Evolutionary conservation across 2,329 filamentous ascomycete species (phyloP), one percentile per base, ranked within the genome.

Genomic region (Fusarium sterilihyphosum): DNA sequence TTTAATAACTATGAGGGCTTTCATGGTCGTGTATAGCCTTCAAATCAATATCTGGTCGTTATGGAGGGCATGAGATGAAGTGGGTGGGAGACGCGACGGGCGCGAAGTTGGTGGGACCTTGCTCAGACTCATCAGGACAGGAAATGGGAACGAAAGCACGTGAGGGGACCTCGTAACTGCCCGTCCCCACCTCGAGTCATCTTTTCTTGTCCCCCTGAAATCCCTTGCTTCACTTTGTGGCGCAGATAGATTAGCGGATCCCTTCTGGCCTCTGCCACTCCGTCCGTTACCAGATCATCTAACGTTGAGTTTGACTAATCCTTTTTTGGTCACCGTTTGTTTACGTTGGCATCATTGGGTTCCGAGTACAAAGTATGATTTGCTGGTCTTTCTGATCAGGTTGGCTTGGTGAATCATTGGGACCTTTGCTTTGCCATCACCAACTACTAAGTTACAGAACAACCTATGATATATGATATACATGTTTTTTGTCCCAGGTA

Each of bases 81-180:
- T 83, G 78, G 79, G 77, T 75, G 82, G 82, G 80, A 83, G 82
- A 85, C 84, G 84, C 84, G 84, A 83, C 82, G 79, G 81, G 80
- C 82, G 82, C 82, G 82, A 80, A 81, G 70, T 79, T 81, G 78
- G 81, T 78, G 80, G 80, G 77, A 76, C 79, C 72, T 70, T 71
- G 61, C 43, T 43, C 29, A 35, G 31, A 77, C 63, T 74, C 73
- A 70, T 78, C 82, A 80, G 83, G 82, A 85, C 83, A 82, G 83
- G 82, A 85, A 79, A 78, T 81, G 78, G 77, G 78, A 84, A 81
- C 84, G 84, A 83, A 83, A 82, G 80, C 84, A 85, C 84, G 84
- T 85, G 84, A 85, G 78, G 40, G n/a, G 11, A 26, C 57, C 67
- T 74, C 54, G 70, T 77, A 77, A 65, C 58, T 33, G 38, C n/a